Evolutionary conservation across 345 rosid genomes (phyloP), one percentile per base, ranked within the genome.

Genomic region (Hevea brasiliensis): DNA sequence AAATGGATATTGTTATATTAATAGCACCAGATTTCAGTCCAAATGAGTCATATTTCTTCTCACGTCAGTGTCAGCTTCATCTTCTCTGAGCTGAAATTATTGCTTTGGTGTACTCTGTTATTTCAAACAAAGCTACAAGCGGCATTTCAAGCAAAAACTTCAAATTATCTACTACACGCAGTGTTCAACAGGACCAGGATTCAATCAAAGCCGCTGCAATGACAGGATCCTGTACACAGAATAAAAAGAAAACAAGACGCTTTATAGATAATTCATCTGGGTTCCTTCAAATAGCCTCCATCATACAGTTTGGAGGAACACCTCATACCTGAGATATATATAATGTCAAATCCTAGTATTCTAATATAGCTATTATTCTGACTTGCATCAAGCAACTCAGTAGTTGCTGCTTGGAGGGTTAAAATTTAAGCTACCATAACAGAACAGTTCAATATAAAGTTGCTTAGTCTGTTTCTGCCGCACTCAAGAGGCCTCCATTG

Each of bases 371-470:
- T 12, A 32, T 81, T 74, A 77, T 74, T 73, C 20, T 2, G 18
- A 58, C 45, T 21, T n/a, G 9, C 35, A 23, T 72, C 8, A n/a
- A 45, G 53, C 66, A 76, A 58, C 73, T 37, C 42, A 37, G n/a
- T 42, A 51, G 27, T 61, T 53, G 26, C 67, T 60, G 60, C 76
- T 32, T 32, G 37, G 37, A 32, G 37, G 37, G 37, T 32, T 32
- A 32, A 32, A 32, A 55, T 60, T 83, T 78, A 91, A 64, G 96
- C 91, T 54, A 84, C 78, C 98, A 94, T 90, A 21, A 91, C 90
- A 72, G 89, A 89, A 78, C 98, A 94, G 77, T 94, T 94, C 10
- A 73, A 79, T 67, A 94, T 90, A 70, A 89, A 94, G 80, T 87
- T 90, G 74, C 88, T 90, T 10, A 89, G 89, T 70, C 81, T 75